phyloP scores from a whole-genome alignment of 148 eudicot species.

The Persicaria maculosa region DNA sequence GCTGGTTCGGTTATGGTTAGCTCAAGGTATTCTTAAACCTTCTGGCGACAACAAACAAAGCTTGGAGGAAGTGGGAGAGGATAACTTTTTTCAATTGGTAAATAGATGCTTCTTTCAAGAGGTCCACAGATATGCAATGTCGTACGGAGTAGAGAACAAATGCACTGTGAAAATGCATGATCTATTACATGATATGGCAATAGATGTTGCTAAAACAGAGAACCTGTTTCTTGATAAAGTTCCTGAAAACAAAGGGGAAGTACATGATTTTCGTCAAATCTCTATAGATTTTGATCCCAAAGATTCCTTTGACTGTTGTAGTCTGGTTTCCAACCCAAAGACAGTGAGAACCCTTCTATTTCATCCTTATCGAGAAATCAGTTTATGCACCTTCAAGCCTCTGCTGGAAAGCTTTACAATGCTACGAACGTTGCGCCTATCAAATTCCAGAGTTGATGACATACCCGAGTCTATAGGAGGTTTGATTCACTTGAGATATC shows the following conservation, averaged over 20 bases:
- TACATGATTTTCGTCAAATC: not conserved
- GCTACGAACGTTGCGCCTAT: not conserved
- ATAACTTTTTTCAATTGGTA: not conserved
- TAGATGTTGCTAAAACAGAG: not conserved
- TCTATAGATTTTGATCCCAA: not conserved
- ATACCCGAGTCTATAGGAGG: not conserved
- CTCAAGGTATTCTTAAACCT: not conserved
- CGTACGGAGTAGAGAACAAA: too few relatives aligned
- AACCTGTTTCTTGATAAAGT: too few relatives aligned
- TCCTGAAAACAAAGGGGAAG: not conserved
- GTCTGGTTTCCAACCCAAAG: not conserved
- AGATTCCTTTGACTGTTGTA: not conserved
- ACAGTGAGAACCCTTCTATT: not conserved
- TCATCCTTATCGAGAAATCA: too few relatives aligned
- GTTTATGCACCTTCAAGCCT: not conserved
- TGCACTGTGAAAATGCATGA: not conserved
- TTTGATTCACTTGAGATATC: not conserved
- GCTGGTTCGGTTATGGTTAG: not conserved
- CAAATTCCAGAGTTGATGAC: not conserved
- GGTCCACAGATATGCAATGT: not conserved
- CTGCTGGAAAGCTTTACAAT: not conserved
- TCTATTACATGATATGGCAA: conserved; percentile 9
- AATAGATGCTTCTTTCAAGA: not conserved
- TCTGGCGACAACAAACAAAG: not conserved
- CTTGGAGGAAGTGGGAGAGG: not conserved